These are phyloP conservation scores for Kokia cookei DNA, from an alignment of 441 rosid species.

Conservation along the genomic window DNA sequence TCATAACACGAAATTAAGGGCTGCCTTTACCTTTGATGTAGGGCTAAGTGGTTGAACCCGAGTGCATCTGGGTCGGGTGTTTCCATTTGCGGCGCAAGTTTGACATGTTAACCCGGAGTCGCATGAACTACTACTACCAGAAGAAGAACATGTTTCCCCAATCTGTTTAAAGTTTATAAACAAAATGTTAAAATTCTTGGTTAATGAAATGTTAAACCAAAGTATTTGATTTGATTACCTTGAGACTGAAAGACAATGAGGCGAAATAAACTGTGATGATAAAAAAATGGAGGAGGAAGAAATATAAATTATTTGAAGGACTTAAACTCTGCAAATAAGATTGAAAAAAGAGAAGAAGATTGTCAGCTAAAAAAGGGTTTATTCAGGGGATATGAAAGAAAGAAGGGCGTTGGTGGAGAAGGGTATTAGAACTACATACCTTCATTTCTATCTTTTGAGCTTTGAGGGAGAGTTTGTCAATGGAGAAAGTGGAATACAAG, in stretches of 20 bases:
- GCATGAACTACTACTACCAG: conserved; percentile 44
- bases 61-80: conserved; percentile 66
- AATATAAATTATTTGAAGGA: neutral
- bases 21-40: conserved; percentile 50
- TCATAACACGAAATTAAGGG: neutral
- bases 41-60: conserved; percentile 64
- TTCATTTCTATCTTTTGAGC: conserved; percentile 20
- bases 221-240: conserved; percentile 27
- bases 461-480: neutral
- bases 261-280: conserved; percentile 27
- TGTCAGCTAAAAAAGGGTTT: neutral
- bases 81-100: conserved; percentile 61
- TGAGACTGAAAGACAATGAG: conserved; percentile 31
- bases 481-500: neutral
- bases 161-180: conserved; percentile 31
- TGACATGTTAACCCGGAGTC: conserved; percentile 74
- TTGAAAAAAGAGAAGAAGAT: neutral
- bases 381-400: neutral
- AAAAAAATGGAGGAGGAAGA: conserved; percentile 19
- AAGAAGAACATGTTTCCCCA: conserved; percentile 75
- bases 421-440: neutral
- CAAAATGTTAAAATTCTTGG: neutral
- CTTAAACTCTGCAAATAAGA: conserved; percentile 30
- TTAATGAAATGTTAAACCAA: neutral
- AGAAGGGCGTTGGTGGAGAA: neutral